These are phyloP conservation scores for Solanum peruvianum DNA, from an alignment of 257 asterid genomes.

Conservation along the genomic window DNA sequence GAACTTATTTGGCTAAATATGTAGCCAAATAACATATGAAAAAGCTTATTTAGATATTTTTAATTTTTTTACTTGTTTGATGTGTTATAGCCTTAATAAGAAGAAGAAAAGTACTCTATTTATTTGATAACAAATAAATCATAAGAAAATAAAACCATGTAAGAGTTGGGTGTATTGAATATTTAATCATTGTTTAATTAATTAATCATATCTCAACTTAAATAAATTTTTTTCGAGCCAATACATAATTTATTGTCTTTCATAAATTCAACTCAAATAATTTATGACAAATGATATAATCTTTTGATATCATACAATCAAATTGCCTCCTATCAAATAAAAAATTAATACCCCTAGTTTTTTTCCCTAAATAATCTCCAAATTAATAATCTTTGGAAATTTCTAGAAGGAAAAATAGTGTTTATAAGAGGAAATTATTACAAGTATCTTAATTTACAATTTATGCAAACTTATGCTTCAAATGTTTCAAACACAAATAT, in stretches of 20 bases:
- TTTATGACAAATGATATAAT: background rate
- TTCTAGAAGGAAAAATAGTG: background rate
- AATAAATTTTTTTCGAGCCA: background rate
- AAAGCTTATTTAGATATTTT: background rate
- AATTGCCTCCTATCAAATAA: background rate
- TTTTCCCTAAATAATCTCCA: too few relatives aligned
- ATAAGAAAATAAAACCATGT: background rate
- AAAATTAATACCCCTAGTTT: too few relatives aligned
- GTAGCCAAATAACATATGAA: background rate
- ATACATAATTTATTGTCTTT: background rate
- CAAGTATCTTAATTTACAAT: background rate
- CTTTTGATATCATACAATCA: background rate
- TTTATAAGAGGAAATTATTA: background rate
- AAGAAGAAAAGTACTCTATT: background rate
- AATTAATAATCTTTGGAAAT: background rate
- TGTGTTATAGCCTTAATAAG: background rate
- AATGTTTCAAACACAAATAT: background rate
- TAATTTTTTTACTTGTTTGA: background rate
- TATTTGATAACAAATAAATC: background rate
- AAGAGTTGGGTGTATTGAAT: background rate
- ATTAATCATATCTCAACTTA: background rate
- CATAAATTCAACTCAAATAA: background rate
- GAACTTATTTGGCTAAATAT: background rate
- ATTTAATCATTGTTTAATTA: background rate
- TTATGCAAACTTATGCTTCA: background rate